Base-by-base conservation (phyloP, 441 rosid species). In the Euphorbia celastroides region DNA sequence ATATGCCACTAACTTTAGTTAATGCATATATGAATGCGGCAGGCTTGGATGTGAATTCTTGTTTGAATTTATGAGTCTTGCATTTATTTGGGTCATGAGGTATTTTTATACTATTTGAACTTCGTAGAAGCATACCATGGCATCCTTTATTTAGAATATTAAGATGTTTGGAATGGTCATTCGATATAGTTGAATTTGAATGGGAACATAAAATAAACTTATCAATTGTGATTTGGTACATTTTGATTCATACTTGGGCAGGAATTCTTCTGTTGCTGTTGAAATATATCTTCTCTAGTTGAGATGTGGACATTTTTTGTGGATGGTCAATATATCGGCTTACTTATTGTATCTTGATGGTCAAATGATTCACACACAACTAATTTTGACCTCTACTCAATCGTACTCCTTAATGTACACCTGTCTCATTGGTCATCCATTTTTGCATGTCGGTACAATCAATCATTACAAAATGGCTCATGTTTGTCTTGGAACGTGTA, bases 401-500 rank as follows among this genome's bases (percentile, higher is more conserved):
- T n/a, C n/a, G n/a, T n/a, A n/a, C n/a, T n/a, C n/a, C n/a, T n/a
- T n/a, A n/a, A n/a, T n/a, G n/a, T n/a, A n/a, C n/a, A n/a, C n/a
- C n/a, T n/a, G n/a, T n/a, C n/a, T n/a, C n/a, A n/a, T n/a, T n/a
- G n/a, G n/a, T n/a, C n/a, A n/a, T n/a, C n/a, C n/a, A n/a, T n/a
- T n/a, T n/a, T n/a, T n/a, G n/a, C n/a, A n/a, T n/a, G n/a, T n/a
- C n/a, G n/a, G n/a, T n/a, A n/a, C n/a, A n/a, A n/a, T n/a, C n/a
- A n/a, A n/a, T n/a, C n/a, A n/a, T n/a, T n/a, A n/a, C n/a, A n/a
- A n/a, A n/a, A 16, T 16, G 16, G 5, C 16, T 54, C n/a, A 63
- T 2, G 1, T 2, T 12, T 1, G 5, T 5, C 22, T 19, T 42
- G 22, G 57, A 26, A 26, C 60, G 19, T 76, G 64, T 72, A 92